phyloP scores from a whole-genome alignment of 148 eudicot species.

The Cornus kousa region DNA sequence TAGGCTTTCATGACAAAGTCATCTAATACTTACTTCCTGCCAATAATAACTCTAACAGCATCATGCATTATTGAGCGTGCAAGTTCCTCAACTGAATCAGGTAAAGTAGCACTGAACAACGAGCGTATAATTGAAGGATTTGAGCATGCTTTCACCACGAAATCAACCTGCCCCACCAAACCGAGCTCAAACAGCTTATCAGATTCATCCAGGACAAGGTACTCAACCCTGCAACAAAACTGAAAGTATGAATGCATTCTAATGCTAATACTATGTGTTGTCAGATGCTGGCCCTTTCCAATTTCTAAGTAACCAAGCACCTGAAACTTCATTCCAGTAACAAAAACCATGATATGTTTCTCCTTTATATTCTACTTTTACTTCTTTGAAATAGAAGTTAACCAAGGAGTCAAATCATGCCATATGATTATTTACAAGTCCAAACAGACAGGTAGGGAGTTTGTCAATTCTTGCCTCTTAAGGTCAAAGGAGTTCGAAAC shows the following conservation, averaged over 20 bases:
- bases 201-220: constrained; percentile 95
- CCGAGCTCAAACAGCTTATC: constrained; percentile 96
- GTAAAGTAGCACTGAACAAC: constrained; percentile 94
- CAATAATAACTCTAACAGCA: constrained; percentile 88
- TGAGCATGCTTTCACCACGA: constrained; percentile 91
- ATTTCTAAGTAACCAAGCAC: not conserved
- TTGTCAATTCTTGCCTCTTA: not conserved
- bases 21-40: constrained; percentile 64
- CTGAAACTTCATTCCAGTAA: not conserved
- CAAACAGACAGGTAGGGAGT: constrained; percentile 5
- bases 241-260: constrained; percentile 5
- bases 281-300: not conserved
- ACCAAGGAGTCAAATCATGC: not conserved
- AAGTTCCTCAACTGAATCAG: constrained; percentile 95
- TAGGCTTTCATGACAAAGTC: not conserved
- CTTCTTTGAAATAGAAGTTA: not conserved
- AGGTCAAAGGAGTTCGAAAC: not conserved
- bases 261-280: not conserved
- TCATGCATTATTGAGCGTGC: constrained; percentile 98
- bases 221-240: constrained; percentile 73
- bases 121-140: constrained; percentile 81
- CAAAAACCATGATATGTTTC: not conserved
- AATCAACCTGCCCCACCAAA: constrained; percentile 85
- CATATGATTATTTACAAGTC: not conserved
- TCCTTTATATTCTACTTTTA: not conserved